Evolutionary conservation across 2,329 filamentous ascomycete species (phyloP), one percentile per base, ranked within the genome.

Genomic region (Mycosphaerelloides madeirae): DNA sequence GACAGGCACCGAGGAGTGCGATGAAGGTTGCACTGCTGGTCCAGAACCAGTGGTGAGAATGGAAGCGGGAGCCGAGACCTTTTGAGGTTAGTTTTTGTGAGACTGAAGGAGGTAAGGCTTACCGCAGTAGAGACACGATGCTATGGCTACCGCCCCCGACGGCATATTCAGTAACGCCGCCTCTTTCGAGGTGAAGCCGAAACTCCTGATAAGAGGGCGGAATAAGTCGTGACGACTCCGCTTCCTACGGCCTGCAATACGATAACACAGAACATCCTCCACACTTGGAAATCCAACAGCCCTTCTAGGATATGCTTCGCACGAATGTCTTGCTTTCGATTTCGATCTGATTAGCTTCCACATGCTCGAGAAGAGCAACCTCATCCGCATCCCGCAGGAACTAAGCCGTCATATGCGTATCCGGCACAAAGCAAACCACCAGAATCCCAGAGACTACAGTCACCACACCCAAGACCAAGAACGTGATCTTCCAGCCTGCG

Each of bases 361-460:
- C 62, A 20, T 65, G 62, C 43, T 69, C 63, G 13, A 69, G 55
- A 56, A 69, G 62, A 36, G 81, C 69, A 29, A 69, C 70, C 68
- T 57, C 56, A 32, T 57, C 56, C 48, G 78, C 72, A 51, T 84
- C 80, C 9, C 68, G 72, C 57, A 82, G 83, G 64, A 81, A 85
- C 60, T 80, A 80, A 19, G 82, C 81, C 3, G 78, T 12, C 16
- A 73, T 80, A 85, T 84, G 0, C 81, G 81, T 80, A 60, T 85
- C 82, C 3, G 55, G 53, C 2, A 57, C 36, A 38, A 45, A 43
- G 8, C 46, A 40, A 6, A 52, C 11, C 3, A 49, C 48, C 8
- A 43, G 19, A 12, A 45, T 7, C 4, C 41, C 55, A n/a, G 54
- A 15, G 3, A 40, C 13, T 9, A 56, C 19, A 12, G 49, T 59